Evolutionary conservation across 169 alveolate species (phyloP).

Genomic region (Fabrea salina): DNA sequence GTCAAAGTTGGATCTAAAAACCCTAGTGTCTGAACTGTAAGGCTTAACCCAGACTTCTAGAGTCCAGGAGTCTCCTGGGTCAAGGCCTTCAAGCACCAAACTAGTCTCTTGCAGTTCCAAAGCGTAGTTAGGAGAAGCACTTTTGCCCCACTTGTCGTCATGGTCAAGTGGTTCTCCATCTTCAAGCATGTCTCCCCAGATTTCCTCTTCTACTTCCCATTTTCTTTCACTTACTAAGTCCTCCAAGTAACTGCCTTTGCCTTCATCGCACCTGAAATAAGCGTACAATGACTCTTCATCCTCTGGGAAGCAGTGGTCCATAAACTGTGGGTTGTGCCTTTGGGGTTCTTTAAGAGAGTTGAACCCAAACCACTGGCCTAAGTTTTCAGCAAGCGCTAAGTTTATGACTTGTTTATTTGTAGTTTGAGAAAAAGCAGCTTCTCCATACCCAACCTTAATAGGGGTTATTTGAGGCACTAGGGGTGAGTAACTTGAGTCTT

Average conservation of each 20-base stretch:
- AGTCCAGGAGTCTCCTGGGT: not conserved
- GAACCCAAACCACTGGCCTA: not conserved
- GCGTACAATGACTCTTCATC: not conserved
- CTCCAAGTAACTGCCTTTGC: slow-evolving; percentile 7
- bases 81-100: not conserved
- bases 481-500: not conserved
- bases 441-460: slow-evolving; percentile 19
- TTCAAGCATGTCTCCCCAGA: slow-evolving; percentile 29
- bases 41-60: slow-evolving; percentile 19
- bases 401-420: not conserved
- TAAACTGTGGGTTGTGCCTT: not conserved
- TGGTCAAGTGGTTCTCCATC: slow-evolving; percentile 27
- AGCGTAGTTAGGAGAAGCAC: not conserved
- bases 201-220: not conserved
- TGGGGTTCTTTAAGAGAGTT: slow-evolving; percentile 12
- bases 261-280: slow-evolving; percentile 31
- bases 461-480: not conserved
- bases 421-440: slow-evolving; percentile 2
- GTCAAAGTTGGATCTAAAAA: not conserved
- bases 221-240: not conserved
- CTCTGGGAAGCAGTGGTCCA: not conserved
- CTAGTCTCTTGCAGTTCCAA: not conserved
- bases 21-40: not conserved
- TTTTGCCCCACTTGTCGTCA: slow-evolving; percentile 32
- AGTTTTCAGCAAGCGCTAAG: not conserved